These are phyloP conservation scores for Plasmopara muralis DNA, from an alignment of 352 stramenopile genomes.

Conservation along the genomic window DNA sequence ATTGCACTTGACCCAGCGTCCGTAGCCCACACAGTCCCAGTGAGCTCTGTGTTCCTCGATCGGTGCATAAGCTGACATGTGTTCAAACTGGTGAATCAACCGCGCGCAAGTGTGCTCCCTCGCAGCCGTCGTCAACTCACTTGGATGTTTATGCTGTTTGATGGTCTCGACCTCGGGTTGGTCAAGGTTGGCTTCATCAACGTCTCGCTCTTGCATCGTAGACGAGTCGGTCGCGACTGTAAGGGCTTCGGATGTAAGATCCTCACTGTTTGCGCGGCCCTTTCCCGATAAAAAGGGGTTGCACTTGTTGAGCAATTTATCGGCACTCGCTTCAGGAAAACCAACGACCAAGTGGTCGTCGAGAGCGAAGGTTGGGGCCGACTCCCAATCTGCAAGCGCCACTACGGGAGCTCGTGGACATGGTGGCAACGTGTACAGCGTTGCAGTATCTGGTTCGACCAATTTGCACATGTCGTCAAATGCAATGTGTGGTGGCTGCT, in stretches of 20 bases:
- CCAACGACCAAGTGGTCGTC: slow-evolving; percentile 14
- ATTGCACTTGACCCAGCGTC: slow-evolving; percentile 13
- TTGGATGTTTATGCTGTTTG: not conserved
- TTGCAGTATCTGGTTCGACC: slow-evolving; percentile 12
- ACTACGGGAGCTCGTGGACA: slow-evolving; percentile 14
- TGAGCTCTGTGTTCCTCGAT: slow-evolving; percentile 1
- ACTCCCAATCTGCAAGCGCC: slow-evolving; percentile 28
- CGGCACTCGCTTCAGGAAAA: slow-evolving; percentile 11
- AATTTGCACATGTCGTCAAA: slow-evolving; percentile 30
- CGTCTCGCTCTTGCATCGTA: slow-evolving; percentile 8
- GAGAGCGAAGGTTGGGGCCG: slow-evolving; percentile 14
- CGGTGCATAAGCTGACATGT: not conserved
- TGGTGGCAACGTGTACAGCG: slow-evolving; percentile 4
- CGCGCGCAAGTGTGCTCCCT: not conserved
- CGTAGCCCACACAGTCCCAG: slow-evolving; percentile 17
- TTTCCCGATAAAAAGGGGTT: slow-evolving; percentile 29
- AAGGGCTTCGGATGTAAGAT: slow-evolving; percentile 18
- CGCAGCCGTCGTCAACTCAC: not conserved
- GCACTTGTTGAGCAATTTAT: slow-evolving; percentile 26
- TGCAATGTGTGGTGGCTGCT: slow-evolving; percentile 13
- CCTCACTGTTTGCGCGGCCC: slow-evolving; percentile 16
- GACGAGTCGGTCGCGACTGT: slow-evolving; percentile 26
- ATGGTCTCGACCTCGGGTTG: slow-evolving; percentile 8
- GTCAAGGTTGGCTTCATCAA: slow-evolving; percentile 4
- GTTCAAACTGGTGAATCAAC: not conserved